Evolutionary conservation across 805 yeast genomes (phyloP), one percentile per base, ranked within the genome.

Genomic region (Kuraishia borneana): DNA sequence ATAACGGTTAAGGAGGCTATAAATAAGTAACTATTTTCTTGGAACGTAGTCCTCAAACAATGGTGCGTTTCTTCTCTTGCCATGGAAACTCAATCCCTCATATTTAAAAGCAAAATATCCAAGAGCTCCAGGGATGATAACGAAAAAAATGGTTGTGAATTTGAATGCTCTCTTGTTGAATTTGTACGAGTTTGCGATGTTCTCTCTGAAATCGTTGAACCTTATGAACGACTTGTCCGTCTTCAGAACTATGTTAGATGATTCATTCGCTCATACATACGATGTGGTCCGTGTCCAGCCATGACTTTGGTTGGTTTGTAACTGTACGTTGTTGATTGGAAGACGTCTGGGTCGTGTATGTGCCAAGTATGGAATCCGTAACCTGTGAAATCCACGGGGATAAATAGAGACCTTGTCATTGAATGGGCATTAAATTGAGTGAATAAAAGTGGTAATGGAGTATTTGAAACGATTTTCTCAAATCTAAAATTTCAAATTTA

Each of bases 21-120:
- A 5, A 21, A 14, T 16, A 22, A 12, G 22, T 18, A 28, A 28
- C 26, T 18, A 30, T 33, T 30, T 36, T 21, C 36, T 16, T 16
- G 39, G 36, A 30, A 33, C 34, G 18, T 33, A 36, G 26, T 36
- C 39, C 23, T 30, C 31, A 34, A 23, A 46, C 18, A 47, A 42
- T 9, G 59, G 54, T 37, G 42, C 43, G n/a, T 42, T 47, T 43
- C 60, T 50, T 39, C 54, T 52, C 30, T 50, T 53, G 22, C 51
- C 50, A 14, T 47, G 43, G 4, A 44, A 14, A 26, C 47, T 45
- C 5, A 51, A 12, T 21, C 39, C 35, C 39, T 56, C 59, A 29
- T 51, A 52, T 32, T 54, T 48, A 39, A 50, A 54, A 9, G 56
- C 56, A 23, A 50, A 41, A 33, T 53, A 56, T 19, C 48, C 41